These are phyloP conservation scores for Fusarium lyarnte DNA, from an alignment of 2,329 filamentous ascomycete species.

Conservation along the genomic window DNA sequence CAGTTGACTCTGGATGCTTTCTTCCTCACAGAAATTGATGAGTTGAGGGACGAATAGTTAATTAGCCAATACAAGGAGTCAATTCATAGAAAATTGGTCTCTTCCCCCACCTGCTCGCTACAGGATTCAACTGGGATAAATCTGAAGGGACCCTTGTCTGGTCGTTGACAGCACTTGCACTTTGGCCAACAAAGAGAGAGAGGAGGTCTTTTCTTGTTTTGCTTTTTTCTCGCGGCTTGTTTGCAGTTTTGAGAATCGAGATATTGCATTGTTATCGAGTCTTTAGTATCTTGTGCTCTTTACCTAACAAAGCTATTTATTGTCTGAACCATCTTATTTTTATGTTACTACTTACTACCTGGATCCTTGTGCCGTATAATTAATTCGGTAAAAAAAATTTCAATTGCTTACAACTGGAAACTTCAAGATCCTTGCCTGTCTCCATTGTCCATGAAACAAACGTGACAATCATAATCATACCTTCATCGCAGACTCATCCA, in stretches of 20 bases:
- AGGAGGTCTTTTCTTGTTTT: not conserved
- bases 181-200: not conserved
- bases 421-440: slow-evolving; percentile 15
- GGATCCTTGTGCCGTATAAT: not conserved
- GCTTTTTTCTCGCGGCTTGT: not conserved
- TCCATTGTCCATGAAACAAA: slow-evolving; percentile 23
- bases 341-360: not conserved
- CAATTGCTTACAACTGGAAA: not conserved
- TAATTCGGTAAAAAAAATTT: not conserved
- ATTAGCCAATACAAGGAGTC: slow-evolving; percentile 5
- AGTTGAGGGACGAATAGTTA: not conserved
- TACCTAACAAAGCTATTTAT: not conserved
- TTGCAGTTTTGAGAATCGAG: not conserved
- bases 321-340: not conserved
- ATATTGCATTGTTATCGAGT: not conserved
- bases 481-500: not conserved
- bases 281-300: not conserved
- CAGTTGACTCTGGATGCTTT: not conserved
- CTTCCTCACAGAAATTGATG: not conserved
- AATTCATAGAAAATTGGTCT: slow-evolving; percentile 1
- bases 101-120: slow-evolving; percentile 6
- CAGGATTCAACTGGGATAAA: slow-evolving; percentile 7
- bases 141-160: slow-evolving; percentile 6
- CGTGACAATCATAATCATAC: slow-evolving; percentile 3
- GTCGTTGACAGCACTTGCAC: not conserved